phyloP scores from a whole-genome alignment of 2,329 filamentous ascomycete genomes.

The Boeremia lycopersici region DNA sequence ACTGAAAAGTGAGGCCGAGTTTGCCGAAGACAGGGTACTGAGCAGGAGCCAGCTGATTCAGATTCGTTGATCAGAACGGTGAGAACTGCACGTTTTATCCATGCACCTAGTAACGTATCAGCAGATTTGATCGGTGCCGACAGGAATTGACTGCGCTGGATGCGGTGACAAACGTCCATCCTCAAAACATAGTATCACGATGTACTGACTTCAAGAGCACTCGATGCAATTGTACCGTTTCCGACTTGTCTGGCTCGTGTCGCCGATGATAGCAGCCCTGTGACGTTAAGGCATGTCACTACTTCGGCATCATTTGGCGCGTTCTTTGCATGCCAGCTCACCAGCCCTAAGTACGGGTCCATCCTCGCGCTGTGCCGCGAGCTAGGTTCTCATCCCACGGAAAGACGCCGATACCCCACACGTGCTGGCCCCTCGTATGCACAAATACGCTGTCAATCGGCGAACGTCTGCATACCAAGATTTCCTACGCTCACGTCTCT shows the following conservation, averaged over 20 bases:
- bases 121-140: not conserved
- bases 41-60: conserved; percentile 1
- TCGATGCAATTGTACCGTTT: no score
- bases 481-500: not conserved
- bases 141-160: not conserved
- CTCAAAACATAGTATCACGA: no score
- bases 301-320: not conserved
- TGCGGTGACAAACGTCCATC: not conserved
- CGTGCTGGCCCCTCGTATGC: conserved; percentile 10
- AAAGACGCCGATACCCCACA: conserved; percentile 8
- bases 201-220: no score
- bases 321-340: not conserved
- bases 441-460: conserved; percentile 9
- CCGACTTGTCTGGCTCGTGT: no score
- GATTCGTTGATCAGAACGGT: conserved; percentile 3
- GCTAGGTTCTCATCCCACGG: conserved; percentile 8
- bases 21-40: conserved; percentile 8
- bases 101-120: conserved; percentile 4
- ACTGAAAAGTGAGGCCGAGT: conserved; percentile 9
- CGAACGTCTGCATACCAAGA: not conserved
- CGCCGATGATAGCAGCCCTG: no score
- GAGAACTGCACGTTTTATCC: not conserved
- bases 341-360: not conserved
- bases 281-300: not conserved
- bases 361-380: conserved; percentile 2